Evolutionary conservation across 108 stramenopile genomes (phyloP), one percentile per base, ranked within the genome.

Genomic region (Mayamaea pseudoterrestris): DNA sequence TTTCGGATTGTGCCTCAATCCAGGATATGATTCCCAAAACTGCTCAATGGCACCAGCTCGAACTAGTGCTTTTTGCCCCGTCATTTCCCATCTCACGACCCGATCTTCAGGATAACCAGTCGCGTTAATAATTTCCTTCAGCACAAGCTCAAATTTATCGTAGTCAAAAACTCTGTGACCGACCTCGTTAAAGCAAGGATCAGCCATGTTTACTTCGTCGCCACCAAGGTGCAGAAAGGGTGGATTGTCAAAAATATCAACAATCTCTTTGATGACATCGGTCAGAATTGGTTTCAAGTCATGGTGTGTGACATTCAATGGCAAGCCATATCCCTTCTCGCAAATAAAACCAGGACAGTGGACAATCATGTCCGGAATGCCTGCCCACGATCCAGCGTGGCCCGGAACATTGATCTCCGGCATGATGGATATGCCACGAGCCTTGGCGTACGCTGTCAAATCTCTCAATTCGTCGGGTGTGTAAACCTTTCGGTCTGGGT

Each of bases 151-250:
- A 24, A 30, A 56, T 44, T 22, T 24, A 4, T 37, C 20, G 30
- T 65, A 65, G 27, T 54, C 34, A 50, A 51, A 57, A 12, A 51
- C 4, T 4, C 32, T 18, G 17, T 13, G 26, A 17, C 58, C 50
- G 12, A 59, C 30, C 51, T 66, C 71, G 1, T 37, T 32, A 46
- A 72, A 72, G 29, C 71, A 72, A 0, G 59, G 50, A 5, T 30
- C 12, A 1, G 57, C 23, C 61, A 67, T 67, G 41, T 42, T 42
- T 7, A 42, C 16, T 42, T 58, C 57, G 42, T 58, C 57, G 18
- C 63, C 63, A n/a, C 69, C 71, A 12, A 72, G 47, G 41, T 72
- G 71, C 16, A 66, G 39, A 30, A 51, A 67, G n/a, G 71, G 71
- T 7, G 65, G 56, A 17, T 55, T 47, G 25, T 66, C 47, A 35